Conservation (phyloP, 352 stramenopile species). For the Globisporangium orthogonon region DNA sequence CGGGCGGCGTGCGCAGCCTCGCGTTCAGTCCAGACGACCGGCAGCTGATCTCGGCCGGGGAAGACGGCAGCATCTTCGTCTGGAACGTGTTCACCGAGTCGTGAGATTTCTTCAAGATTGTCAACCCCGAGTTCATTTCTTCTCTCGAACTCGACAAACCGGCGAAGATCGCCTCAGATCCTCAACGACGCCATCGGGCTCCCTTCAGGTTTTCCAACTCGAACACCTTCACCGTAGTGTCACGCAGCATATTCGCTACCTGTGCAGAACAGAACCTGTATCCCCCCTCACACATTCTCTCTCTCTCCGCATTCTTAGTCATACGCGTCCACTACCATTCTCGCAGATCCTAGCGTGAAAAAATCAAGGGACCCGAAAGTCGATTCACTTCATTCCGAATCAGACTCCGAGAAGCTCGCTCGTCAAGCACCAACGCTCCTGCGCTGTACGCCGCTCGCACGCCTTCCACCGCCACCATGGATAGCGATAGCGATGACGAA, state of each 20-base stretch:
- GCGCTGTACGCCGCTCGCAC: too few species aligned
- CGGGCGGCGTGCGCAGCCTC: conserved; percentile 59
- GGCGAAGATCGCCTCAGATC: neutral
- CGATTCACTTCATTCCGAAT: too few species aligned
- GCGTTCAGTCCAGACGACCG: conserved; percentile 89
- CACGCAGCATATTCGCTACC: too few species aligned
- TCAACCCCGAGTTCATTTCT: too few species aligned
- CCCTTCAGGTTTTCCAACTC: neutral
- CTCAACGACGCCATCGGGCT: neutral
- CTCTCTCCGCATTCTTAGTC: too few species aligned
- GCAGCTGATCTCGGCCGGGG: conserved; percentile 87
- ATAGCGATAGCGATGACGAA: conserved; percentile 87
- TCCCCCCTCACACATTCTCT: too few species aligned
- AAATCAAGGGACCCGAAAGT: too few species aligned
- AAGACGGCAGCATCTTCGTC: conserved; percentile 90
- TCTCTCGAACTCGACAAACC: too few species aligned
- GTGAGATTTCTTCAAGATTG: neutral
- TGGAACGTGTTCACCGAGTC: conserved; percentile 85
- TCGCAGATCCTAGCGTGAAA: too few species aligned
- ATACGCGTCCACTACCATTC: too few species aligned
- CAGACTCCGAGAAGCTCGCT: too few species aligned
- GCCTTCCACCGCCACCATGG: conserved; percentile 2
- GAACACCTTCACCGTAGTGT: neutral
- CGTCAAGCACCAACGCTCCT: neutral
- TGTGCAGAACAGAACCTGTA: too few species aligned